Base-by-base conservation (phyloP, 2,329 filamentous ascomycete species). In the Sclerotinia subarctica region DNA sequence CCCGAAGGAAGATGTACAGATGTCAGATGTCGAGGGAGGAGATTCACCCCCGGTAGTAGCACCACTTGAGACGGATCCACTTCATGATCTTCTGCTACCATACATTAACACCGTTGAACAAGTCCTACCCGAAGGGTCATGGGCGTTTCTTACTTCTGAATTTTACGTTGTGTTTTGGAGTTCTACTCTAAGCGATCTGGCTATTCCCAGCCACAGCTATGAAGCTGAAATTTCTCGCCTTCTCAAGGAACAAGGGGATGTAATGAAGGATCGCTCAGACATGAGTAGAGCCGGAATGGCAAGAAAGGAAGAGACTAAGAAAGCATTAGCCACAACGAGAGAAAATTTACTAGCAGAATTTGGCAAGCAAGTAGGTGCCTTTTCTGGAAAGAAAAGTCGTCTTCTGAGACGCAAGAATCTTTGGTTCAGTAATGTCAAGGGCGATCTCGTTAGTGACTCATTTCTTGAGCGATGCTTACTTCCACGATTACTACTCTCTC, bases 151-250 rank as follows among this genome's bases (percentile, higher is more conserved):
- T 64, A 93, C 88, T 54, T 84, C 93, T 0, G 88, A 91, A 42
- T 94, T 97, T 77, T 97, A 93, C 75, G 87, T 91, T 54, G 91
- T 91, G 0, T 99, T 99, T 79, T 99, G 95, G 95, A 90, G 94
- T 63, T 83, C 97, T 17, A 89, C 93, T 38, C 85, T 96, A 3
- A 88, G 91, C 57, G 94, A 99, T 77, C 82, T 97, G 68, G 86
- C 87, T 68, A 88, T 94, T 71, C 91, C 92, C 1, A 87, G 87
- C 70, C 85, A 88, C 46, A 91, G 90, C 69, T 99, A 99, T 77
- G 85, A 91, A 59, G 85, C 88, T 21, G 93, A 96, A 76, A 88
- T 89, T 47, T 86, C 87, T 26, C 85, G 88, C 11, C 82, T 93
- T 29, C 86, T 89, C 72, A 87, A 86, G 67, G 88, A 90, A 75